These are phyloP conservation scores for Zizania latifolia DNA, from an alignment of 176 grass and related monocot genomes.

Conservation along the genomic window DNA sequence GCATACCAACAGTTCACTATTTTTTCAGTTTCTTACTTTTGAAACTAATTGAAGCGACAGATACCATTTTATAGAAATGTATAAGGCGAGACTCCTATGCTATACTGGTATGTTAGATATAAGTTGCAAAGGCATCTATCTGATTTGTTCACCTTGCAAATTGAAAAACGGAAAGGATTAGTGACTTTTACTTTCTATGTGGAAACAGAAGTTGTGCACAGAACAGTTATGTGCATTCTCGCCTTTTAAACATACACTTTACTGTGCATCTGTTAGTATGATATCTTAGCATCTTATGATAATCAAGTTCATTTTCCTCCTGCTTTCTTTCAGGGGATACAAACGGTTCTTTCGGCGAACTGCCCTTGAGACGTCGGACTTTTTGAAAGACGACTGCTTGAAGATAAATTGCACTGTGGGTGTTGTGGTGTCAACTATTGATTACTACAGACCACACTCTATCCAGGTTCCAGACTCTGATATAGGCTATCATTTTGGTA, in stretches of 20 bases:
- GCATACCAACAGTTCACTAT: background rate
- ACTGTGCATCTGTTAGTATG: background rate
- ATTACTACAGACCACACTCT: constrained; percentile 55
- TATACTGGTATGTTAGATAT: background rate
- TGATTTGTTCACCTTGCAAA: background rate
- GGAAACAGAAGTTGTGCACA: background rate
- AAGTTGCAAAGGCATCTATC: background rate
- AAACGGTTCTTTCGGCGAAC: constrained; percentile 75
- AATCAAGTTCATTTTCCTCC: constrained; percentile 7
- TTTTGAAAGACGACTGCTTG: constrained; percentile 80
- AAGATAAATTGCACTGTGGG: constrained; percentile 88
- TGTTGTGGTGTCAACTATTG: constrained; percentile 74
- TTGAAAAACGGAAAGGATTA: background rate
- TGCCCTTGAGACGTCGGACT: constrained; percentile 76
- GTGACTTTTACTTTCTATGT: background rate
- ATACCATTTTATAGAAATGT: no score
- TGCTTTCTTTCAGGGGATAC: constrained; percentile 62
- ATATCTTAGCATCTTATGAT: background rate
- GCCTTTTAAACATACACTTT: background rate
- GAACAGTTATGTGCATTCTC: background rate
- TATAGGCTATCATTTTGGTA: constrained; percentile 71
- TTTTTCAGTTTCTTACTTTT: background rate
- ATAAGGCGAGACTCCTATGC: background rate
- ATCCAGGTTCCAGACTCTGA: constrained; percentile 73
- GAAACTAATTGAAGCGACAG: background rate